Evolutionary conservation across 2,329 filamentous ascomycete genomes (phyloP), one percentile per base, ranked within the genome.

Genomic region (Arthrocladium fulminans): DNA sequence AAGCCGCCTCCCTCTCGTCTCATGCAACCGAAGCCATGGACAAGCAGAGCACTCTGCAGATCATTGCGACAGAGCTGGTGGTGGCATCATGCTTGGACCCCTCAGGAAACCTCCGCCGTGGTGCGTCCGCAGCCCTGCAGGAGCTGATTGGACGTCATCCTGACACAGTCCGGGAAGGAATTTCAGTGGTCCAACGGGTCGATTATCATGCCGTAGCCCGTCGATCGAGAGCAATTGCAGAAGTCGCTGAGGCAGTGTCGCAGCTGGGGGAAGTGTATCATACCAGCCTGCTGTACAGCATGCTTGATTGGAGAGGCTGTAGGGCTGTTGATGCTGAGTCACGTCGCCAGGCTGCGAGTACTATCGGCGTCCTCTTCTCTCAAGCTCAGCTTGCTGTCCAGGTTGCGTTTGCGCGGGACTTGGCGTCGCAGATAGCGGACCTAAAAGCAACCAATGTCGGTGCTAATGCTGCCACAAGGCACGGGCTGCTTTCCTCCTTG

Each of bases 151-250:
- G 92, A 9, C 81, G 92, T 8, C 90, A 98, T 66, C 90, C 92
- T 0, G 83, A 96, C 59, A 88, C 79, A 0, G 80, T 97, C 27
- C 72, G 76, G 13, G 73, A 88, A 59, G 92, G 90, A 0, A 97
- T 98, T 49, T 68, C 80, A 35, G 74, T 97, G 1, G 88, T 97
- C 0, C 92, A 97, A 61, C 77, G 79, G 1, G 86, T 97, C 1
- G 92, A 98, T 61, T 98, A 96, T 61, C 88, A 95, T 63, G 80
- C 87, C 30, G 88, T 98, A 17, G 90, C 92, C 2, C 75, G 94
- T n/a, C 78, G 90, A 20, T 83, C 85, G 13, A 78, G 86, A 55
- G 90, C 89, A 2, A 83, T 95, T 59, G 75, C 81, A 34, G 79
- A 89, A 40, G 87, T 97, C 9, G 81, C 86, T 0, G 69, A 80